phyloP scores from a whole-genome alignment of 2,329 filamentous ascomycete genomes.

The Epichloe aotearoae region DNA sequence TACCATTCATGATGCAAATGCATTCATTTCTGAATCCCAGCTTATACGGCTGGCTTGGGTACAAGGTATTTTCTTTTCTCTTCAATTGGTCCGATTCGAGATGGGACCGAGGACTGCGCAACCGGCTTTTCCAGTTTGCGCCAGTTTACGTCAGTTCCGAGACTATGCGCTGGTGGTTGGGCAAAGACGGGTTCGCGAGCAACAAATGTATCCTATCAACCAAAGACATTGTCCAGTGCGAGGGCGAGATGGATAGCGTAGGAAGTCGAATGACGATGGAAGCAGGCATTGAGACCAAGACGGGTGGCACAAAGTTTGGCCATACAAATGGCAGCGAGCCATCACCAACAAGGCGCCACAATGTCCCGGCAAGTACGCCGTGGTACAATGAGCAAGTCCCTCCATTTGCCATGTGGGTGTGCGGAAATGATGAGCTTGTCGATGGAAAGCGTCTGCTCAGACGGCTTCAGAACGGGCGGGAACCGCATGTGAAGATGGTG shows the following conservation, averaged over 20 bases:
- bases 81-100: constrained; percentile 77
- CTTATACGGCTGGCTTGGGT: constrained; percentile 71
- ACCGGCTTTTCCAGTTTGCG: constrained; percentile 83
- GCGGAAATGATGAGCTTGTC: constrained; percentile 70
- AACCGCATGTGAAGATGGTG: constrained; percentile 70
- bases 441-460: constrained; percentile 64
- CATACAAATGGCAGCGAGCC: background rate
- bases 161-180: constrained; percentile 93
- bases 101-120: constrained; percentile 69
- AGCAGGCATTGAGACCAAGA: background rate
- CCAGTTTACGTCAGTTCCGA: constrained; percentile 85
- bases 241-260: constrained; percentile 46
- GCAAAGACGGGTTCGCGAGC: constrained; percentile 62
- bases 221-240: constrained; percentile 49
- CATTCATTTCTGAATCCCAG: constrained; percentile 50
- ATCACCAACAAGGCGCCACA: constrained; percentile 13
- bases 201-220: constrained; percentile 83
- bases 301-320: background rate
- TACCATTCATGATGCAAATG: constrained; percentile 85
- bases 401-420: constrained; percentile 80
- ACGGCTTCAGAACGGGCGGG: constrained; percentile 61
- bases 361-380: constrained; percentile 35
- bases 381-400: constrained; percentile 74
- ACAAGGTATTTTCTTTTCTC: constrained; percentile 77
- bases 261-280: constrained; percentile 1